A percentile compares a stretch with the other conserved stretches of the same genome.
phyloP scores from a whole-genome alignment of 768 basidiomycete species.

The Leccinum incarnatum region DNA sequence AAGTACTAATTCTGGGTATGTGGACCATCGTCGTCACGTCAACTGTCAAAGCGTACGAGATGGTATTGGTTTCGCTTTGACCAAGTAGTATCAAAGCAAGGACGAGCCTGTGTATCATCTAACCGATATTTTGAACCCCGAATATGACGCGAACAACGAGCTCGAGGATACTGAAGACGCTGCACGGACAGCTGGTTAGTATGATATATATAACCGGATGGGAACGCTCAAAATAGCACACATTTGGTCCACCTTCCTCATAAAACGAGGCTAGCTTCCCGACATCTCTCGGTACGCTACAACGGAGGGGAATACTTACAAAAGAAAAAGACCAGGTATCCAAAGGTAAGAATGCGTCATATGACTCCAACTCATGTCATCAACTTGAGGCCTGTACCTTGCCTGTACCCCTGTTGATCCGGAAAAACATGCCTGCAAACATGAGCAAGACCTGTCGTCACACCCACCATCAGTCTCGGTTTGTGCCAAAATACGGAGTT shows the following conservation, averaged over 20 bases:
- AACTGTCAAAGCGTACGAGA: background rate
- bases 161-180: background rate
- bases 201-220: background rate
- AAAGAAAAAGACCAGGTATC: background rate
- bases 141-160: background rate
- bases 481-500: background rate
- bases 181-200: background rate
- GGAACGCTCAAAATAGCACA: background rate
- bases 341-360: background rate
- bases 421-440: constrained; percentile 32
- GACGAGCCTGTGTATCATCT: background rate
- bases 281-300: background rate
- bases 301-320: background rate
- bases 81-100: background rate
- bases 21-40: background rate
- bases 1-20: background rate
- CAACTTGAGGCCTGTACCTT: background rate
- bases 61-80: background rate
- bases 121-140: background rate
- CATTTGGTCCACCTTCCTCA: background rate
- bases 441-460: constrained; percentile 25
- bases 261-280: background rate
- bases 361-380: background rate
- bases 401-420: constrained; percentile 18
- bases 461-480: background rate